Base-by-base conservation (phyloP, 2,329 filamentous ascomycete species). In the Hypoxylon sp. region DNA sequence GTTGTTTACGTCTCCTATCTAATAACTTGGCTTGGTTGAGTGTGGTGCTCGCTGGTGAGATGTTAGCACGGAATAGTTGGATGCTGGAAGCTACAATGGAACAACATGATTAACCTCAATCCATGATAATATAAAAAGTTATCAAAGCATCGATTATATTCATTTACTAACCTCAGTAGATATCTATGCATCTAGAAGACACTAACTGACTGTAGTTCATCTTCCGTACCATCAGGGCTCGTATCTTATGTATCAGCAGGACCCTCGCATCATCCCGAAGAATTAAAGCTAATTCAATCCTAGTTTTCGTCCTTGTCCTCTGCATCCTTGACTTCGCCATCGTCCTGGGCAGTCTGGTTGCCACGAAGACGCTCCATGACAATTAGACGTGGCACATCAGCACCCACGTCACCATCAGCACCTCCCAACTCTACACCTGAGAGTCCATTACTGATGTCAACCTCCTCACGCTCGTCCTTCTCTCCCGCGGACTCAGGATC, bases 41-140 rank as follows among this genome's bases (percentile, higher is more conserved):
- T n/a, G n/a, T n/a, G n/a, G n/a, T n/a, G n/a, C 45, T 56, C 45
- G 31, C 46, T 46, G 17, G 38, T 38, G 43, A 19, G 20, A 31
- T 36, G n/a, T 42, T 31, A 7, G n/a, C 17, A 25, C 29, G 32
- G 12, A 30, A 20, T 47, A 34, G 31, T 23, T 12, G 19, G 32
- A 17, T 25, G 12, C 7, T 16, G 32, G 15, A 37, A 11, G 19
- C 20, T 5, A 8, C 12, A 34, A 17, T 35, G 23, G 12, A 4
- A 32, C n/a, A 2, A 16, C 21, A 16, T 17, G 5, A 7, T 17
- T 2, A 38, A 15, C 17, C 19, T 29, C n/a, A 38, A 32, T 15
- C 20, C 7, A 17, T 25, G 2, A 23, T 17, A 41, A 27, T 29
- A 21, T 9, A 11, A 29, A 23, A 4, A 35, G 15, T 4, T n/a